These are phyloP conservation scores for Nymphaea thermarum DNA, from an alignment of 164 flowering plant genomes.

Conservation along the genomic window DNA sequence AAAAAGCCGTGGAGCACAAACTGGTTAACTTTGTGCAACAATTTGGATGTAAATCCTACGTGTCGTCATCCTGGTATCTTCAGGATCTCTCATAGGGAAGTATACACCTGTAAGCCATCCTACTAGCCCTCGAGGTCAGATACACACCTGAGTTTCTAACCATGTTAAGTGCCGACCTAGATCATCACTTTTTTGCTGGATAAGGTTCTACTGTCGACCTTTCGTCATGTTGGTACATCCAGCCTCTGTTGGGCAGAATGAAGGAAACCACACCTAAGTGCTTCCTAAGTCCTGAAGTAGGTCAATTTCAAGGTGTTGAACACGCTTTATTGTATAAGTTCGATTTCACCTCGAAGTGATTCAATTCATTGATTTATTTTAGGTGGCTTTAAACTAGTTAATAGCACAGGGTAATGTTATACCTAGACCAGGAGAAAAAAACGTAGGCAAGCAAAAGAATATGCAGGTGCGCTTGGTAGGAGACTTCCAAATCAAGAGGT, in stretches of 20 bases:
- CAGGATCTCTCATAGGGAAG: conserved; percentile 88
- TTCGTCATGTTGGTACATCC: conserved; percentile 36
- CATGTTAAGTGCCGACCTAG: conserved; percentile 24
- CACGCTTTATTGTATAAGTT: neutral
- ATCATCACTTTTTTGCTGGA: no score
- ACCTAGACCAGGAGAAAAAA: conserved; percentile 53
- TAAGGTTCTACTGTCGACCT: no score
- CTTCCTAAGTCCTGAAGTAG: neutral
- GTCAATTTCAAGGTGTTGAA: neutral
- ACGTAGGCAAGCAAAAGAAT: conserved; percentile 68
- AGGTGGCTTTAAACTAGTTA: conserved; percentile 79
- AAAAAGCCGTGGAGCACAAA: no score
- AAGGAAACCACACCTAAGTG: conserved; percentile 58
- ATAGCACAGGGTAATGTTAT: conserved; percentile 66
- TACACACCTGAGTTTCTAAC: conserved; percentile 72
- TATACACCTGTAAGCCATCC: conserved; percentile 76
- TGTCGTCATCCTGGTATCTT: no score
- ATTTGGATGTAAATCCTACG: no score
- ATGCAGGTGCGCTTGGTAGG: conserved; percentile 85
- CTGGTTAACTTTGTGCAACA: no score
- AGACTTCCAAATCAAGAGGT: conserved; percentile 45
- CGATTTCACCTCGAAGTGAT: neutral
- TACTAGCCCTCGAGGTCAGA: conserved; percentile 72
- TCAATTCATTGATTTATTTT: neutral
- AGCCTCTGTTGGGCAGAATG: conserved; percentile 71